Evolutionary conservation across 1,284 basidiomycete genomes (phyloP).

Genomic region (Trametes sp.): DNA sequence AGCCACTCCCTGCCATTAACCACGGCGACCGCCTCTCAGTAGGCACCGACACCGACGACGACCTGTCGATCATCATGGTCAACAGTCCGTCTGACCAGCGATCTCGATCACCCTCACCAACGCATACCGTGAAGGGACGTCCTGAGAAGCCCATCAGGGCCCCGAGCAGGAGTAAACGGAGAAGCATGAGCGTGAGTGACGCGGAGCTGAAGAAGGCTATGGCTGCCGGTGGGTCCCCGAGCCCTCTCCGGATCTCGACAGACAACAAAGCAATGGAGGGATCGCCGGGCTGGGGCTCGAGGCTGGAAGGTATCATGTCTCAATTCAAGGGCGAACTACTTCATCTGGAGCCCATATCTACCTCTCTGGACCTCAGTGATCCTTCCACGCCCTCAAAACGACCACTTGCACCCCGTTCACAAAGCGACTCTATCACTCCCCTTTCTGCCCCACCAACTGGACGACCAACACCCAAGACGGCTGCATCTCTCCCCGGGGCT

Average conservation of each 20-base stretch:
- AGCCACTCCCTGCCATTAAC: slow-evolving; percentile 70
- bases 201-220: slow-evolving; percentile 62
- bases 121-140: slow-evolving; percentile 37
- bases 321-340: slow-evolving; percentile 76
- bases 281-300: slow-evolving; percentile 51
- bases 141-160: slow-evolving; percentile 35
- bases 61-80: slow-evolving; percentile 62
- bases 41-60: slow-evolving; percentile 52
- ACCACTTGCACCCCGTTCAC: slow-evolving; percentile 39
- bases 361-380: slow-evolving; percentile 66
- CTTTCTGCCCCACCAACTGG: slow-evolving; percentile 23
- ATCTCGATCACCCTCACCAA: slow-evolving; percentile 46
- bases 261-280: slow-evolving; percentile 43
- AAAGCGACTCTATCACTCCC: slow-evolving; percentile 37
- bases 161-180: slow-evolving; percentile 57
- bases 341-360: slow-evolving; percentile 63
- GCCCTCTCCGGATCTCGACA: slow-evolving; percentile 41
- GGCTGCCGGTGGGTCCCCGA: slow-evolving; percentile 42
- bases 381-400: slow-evolving; percentile 64
- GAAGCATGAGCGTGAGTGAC: slow-evolving; percentile 80
- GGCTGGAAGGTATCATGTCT: slow-evolving; percentile 67
- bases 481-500: slow-evolving; percentile 34
- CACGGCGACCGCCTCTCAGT: slow-evolving; percentile 40
- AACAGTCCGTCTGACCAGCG: slow-evolving; percentile 46
- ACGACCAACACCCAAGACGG: slow-evolving; percentile 35